Evolutionary conservation across 352 stramenopile species (phyloP).

Genomic region (Paralagenidium karlingii): DNA sequence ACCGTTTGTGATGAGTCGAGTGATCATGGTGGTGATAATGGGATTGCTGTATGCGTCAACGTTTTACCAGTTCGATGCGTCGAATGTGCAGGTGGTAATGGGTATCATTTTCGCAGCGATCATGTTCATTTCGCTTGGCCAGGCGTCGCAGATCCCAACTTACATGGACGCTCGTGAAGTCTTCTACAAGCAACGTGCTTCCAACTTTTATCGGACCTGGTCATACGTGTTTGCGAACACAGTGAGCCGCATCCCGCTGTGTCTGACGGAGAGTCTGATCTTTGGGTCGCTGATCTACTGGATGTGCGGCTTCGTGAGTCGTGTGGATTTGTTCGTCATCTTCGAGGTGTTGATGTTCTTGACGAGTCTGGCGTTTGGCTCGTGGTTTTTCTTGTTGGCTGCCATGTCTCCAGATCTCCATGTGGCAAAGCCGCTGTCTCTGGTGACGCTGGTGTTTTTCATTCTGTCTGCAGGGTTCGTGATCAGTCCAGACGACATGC

Average conservation of each 20-base stretch:
- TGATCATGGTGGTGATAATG: slow-evolving; percentile 35
- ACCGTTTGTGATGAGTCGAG: slow-evolving; percentile 30
- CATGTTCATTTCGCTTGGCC: slow-evolving; percentile 70
- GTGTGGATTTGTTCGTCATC: slow-evolving; percentile 39
- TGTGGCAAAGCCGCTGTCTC: slow-evolving; percentile 5
- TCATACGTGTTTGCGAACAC: slow-evolving; percentile 62
- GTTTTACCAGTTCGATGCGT: slow-evolving; percentile 37
- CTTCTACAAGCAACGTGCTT: slow-evolving; percentile 83
- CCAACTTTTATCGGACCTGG: slow-evolving; percentile 79
- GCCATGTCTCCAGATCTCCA: slow-evolving; percentile 2
- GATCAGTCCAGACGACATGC: slow-evolving; percentile 28
- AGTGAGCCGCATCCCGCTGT: slow-evolving; percentile 37
- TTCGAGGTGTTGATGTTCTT: slow-evolving; percentile 47
- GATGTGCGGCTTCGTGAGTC: slow-evolving; percentile 57
- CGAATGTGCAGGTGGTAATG: slow-evolving; percentile 44
- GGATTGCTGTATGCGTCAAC: slow-evolving; percentile 30
- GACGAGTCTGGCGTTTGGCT: slow-evolving; percentile 4
- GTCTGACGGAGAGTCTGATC: slow-evolving; percentile 55
- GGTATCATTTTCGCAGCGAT: slow-evolving; percentile 78
- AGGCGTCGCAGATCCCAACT: slow-evolving; percentile 60
- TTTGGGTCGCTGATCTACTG: slow-evolving; percentile 85
- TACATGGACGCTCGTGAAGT: slow-evolving; percentile 56
- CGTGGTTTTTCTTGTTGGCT: slow-evolving; percentile 11
- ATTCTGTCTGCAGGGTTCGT: slow-evolving; percentile 46
- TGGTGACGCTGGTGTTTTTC: slow-evolving; percentile 17